Evolutionary conservation across 2,329 filamentous ascomycete genomes (phyloP).

Genomic region (Hypoxylon sp.): DNA sequence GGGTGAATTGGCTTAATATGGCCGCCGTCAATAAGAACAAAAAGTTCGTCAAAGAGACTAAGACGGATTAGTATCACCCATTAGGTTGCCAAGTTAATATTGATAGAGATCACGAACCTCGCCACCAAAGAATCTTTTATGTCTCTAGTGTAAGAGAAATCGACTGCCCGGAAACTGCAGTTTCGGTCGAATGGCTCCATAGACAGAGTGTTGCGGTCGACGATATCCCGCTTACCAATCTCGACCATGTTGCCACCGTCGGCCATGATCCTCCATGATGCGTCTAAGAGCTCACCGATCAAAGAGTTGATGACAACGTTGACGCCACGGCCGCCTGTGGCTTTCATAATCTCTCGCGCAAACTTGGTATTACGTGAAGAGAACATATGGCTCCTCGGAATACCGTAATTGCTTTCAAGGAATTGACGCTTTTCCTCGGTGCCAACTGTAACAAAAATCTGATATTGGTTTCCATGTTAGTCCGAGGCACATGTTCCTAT

Average conservation of each 20-base stretch:
- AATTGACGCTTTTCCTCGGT: conserved; percentile 49
- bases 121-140: not conserved
- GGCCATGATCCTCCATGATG: conserved; percentile 38
- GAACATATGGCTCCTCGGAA: conserved; percentile 55
- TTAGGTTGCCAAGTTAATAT: not conserved
- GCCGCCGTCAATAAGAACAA: conserved; percentile 30
- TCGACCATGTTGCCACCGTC: conserved; percentile 45
- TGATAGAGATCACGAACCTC: conserved; percentile 5
- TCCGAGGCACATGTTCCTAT: not conserved
- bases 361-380: conserved; percentile 52
- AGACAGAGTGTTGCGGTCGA: conserved; percentile 36
- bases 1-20: conserved; percentile 53
- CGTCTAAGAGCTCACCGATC: conserved; percentile 41
- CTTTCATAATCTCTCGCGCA: conserved; percentile 44
- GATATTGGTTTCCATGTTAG: conserved; percentile 5
- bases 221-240: conserved; percentile 43
- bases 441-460: conserved; percentile 45
- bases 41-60: conserved; percentile 23
- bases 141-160: conserved; percentile 35
- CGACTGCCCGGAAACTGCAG: conserved; percentile 42
- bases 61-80: not conserved
- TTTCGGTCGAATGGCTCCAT: conserved; percentile 48
- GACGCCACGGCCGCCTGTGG: conserved; percentile 50
- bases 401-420: conserved; percentile 49
- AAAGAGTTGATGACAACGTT: conserved; percentile 45